Evolutionary conservation across 139 green algal genomes (phyloP).

Genomic region (Tetraselmis striata): DNA sequence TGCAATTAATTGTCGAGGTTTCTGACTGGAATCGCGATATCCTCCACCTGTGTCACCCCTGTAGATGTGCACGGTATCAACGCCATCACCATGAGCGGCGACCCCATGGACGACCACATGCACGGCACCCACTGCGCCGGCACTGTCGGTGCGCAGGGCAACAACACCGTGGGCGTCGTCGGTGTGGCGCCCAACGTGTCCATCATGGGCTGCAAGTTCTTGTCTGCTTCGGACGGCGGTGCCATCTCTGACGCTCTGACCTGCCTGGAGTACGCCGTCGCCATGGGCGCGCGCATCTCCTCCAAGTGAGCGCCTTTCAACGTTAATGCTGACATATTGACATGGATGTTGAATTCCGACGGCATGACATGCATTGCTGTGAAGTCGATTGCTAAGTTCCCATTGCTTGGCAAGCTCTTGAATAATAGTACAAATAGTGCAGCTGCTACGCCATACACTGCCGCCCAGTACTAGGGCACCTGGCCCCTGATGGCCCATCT

Average conservation of each 20-base stretch:
- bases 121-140: conserved; percentile 52
- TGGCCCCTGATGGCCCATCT: too few species aligned
- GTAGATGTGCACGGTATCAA: background rate
- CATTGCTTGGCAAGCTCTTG: background rate
- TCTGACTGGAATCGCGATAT: background rate
- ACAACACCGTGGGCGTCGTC: conserved; percentile 26
- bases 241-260: conserved; percentile 22
- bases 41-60: background rate
- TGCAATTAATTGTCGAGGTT: background rate
- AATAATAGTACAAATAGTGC: background rate
- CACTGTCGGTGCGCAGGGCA: conserved; percentile 35
- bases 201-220: conserved; percentile 38
- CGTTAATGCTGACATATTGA: background rate
- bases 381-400: background rate
- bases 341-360: too few species aligned
- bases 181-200: conserved; percentile 35
- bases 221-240: conserved; percentile 16
- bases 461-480: too few species aligned
- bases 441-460: too few species aligned
- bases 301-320: background rate
- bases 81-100: background rate
- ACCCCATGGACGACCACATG: conserved; percentile 35
- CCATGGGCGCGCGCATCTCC: conserved; percentile 22
- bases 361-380: too few species aligned
- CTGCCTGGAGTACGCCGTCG: conserved; percentile 19